phyloP scores from a whole-genome alignment of 2,329 filamentous ascomycete genomes.

The Colletotrichum theobromicola region DNA sequence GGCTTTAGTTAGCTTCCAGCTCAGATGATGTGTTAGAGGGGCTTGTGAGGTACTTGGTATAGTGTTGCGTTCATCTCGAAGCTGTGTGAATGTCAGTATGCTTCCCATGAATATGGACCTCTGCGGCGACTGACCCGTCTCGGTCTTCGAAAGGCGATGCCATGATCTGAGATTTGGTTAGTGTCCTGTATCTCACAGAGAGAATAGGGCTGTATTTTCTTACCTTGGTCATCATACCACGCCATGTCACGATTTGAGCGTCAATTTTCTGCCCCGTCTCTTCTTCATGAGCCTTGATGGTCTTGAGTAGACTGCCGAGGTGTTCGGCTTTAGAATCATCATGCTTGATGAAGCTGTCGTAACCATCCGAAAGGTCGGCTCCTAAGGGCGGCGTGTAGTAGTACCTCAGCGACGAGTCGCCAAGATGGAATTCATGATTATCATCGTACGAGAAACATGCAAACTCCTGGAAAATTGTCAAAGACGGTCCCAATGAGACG shows the following conservation, averaged over 20 bases:
- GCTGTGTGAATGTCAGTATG: constrained; percentile 44
- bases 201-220: neutral
- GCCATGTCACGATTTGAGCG: constrained; percentile 87
- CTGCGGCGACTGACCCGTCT: constrained; percentile 66
- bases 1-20: constrained; percentile 24
- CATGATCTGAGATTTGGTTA: constrained; percentile 69
- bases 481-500: neutral
- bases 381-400: constrained; percentile 81
- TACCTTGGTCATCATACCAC: constrained; percentile 99
- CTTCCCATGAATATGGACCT: neutral
- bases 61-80: constrained; percentile 97
- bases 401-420: constrained; percentile 82
- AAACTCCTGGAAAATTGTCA: constrained; percentile 68
- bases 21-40: constrained; percentile 7
- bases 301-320: constrained; percentile 80
- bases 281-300: constrained; percentile 76
- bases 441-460: constrained; percentile 93
- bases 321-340: constrained; percentile 88
- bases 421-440: constrained; percentile 76
- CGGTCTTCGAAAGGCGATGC: constrained; percentile 80
- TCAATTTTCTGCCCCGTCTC: constrained; percentile 70
- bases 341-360: constrained; percentile 80
- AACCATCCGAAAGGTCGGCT: constrained; percentile 79
- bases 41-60: constrained; percentile 71
- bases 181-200: neutral